A percentile compares a stretch with the other conserved stretches of the same genome.
These are phyloP conservation scores for Cudoniella acicularis DNA, from an alignment of 495 filamentous ascomycete species.

Conservation along the genomic window DNA sequence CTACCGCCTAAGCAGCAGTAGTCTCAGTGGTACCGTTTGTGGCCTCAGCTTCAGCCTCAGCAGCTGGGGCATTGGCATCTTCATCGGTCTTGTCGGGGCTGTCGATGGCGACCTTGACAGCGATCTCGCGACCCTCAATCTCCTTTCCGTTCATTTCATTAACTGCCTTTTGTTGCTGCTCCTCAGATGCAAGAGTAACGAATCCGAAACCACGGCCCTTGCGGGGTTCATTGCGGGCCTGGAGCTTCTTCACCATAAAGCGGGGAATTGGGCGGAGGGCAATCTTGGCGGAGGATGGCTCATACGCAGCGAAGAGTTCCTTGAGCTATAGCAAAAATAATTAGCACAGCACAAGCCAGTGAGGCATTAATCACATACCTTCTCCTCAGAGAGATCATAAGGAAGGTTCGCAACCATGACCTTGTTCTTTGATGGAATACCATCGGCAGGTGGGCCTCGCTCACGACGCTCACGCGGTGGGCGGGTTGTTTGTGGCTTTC, in stretches of 20 bases:
- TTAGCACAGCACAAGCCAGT: slow-evolving; percentile 34
- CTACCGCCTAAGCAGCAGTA: slow-evolving; percentile 33
- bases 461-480: slow-evolving; percentile 61
- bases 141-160: slow-evolving; percentile 98
- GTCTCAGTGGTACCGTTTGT: slow-evolving; percentile 41
- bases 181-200: slow-evolving; percentile 91
- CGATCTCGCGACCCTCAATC: slow-evolving; percentile 96
- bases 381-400: slow-evolving; percentile 95
- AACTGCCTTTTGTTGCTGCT: slow-evolving; percentile 94
- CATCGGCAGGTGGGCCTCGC: slow-evolving; percentile 95
- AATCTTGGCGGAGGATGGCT: slow-evolving; percentile 92
- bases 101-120: slow-evolving; percentile 99
- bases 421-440: slow-evolving; percentile 98
- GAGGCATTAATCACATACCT: slow-evolving; percentile 51
- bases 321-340: slow-evolving; percentile 63
- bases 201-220: slow-evolving; percentile 99
- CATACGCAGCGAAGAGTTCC: slow-evolving; percentile 88
- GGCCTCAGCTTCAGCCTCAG: slow-evolving; percentile 39
- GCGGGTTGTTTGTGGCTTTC: slow-evolving; percentile 29
- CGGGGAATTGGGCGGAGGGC: slow-evolving; percentile 96
- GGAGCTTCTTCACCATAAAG: slow-evolving; percentile 99
- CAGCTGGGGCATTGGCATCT: slow-evolving; percentile 49
- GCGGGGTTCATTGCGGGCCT: slow-evolving; percentile 93
- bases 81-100: slow-evolving; percentile 98
- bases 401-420: slow-evolving; percentile 99